These are phyloP conservation scores for Zygotorulaspora mrakii DNA, from an alignment of 1,139 yeast species.

Conservation along the genomic window DNA sequence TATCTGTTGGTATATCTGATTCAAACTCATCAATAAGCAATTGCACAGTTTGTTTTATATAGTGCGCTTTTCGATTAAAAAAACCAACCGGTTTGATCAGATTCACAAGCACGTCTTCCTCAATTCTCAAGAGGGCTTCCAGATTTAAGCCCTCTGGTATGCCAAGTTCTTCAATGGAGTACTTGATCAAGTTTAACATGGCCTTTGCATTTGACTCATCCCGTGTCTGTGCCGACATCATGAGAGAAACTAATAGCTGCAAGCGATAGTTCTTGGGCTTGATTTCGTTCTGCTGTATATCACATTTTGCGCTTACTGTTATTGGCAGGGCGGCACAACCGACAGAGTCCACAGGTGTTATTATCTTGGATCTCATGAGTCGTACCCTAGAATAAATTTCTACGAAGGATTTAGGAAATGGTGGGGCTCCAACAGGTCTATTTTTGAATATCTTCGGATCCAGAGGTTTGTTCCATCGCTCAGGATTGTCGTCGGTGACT, in stretches of 20 bases:
- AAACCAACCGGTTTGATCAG: slow-evolving; percentile 83
- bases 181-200: slow-evolving; percentile 54
- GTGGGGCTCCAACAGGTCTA: slow-evolving; percentile 13
- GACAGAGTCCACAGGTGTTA: slow-evolving; percentile 83
- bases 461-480: slow-evolving; percentile 26
- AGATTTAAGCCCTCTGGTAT: slow-evolving; percentile 41
- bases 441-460: slow-evolving; percentile 13
- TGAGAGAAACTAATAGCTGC: slow-evolving; percentile 71
- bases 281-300: slow-evolving; percentile 26
- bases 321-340: slow-evolving; percentile 80
- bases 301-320: slow-evolving; percentile 37
- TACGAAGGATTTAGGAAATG: slow-evolving; percentile 48
- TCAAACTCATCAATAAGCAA: slow-evolving; percentile 49
- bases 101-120: slow-evolving; percentile 56
- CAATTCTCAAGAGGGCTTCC: slow-evolving; percentile 46
- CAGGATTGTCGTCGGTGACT: slow-evolving; percentile 27
- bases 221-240: slow-evolving; percentile 90
- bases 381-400: slow-evolving; percentile 60
- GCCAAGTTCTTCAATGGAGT: slow-evolving; percentile 41
- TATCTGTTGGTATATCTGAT: slow-evolving; percentile 68
- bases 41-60: slow-evolving; percentile 58
- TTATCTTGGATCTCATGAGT: slow-evolving; percentile 56
- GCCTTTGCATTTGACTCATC: slow-evolving; percentile 82
- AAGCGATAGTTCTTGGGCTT: slow-evolving; percentile 54
- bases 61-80: slow-evolving; percentile 73